Evolutionary conservation across 2,329 filamentous ascomycete genomes (phyloP), one percentile per base, ranked within the genome.

Genomic region (Diaporthe citri): DNA sequence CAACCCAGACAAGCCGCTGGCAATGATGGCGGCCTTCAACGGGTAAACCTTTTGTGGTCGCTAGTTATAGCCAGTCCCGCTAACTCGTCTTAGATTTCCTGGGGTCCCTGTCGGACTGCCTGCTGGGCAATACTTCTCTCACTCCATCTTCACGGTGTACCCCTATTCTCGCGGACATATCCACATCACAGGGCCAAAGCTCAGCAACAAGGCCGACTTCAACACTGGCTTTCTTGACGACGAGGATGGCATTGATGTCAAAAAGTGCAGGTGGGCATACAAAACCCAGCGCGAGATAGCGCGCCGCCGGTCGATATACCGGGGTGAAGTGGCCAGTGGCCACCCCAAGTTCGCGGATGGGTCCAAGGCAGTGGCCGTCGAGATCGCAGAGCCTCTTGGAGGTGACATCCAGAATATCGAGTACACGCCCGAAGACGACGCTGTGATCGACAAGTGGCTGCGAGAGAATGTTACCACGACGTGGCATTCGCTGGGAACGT

Each of bases 221-320:
- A 91, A 90, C 10, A 91, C 87, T 80, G 85, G 93, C 43, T 55
- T 55, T 31, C 25, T 55, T 9, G 86, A 82, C 6, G 88, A 92
- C 70, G 78, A 83, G 20, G 74, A 86, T 31, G 84, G 85, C 1
- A 81, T 90, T n/a, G 91, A 93, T 79, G 46, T 92, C 39, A 88
- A 88, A 79, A 90, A 87, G 78, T 87, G 90, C n/a, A 78, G 91
- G 13, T 93, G 90, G 90, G 87, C 84, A 0, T 93, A 93, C 84
- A 93, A 93, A 82, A 89, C 88, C 78, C 48, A 52, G 48, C 48
- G 48, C n/a, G 48, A 52, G 1, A 52, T 52, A 25, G 48, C 48
- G 12, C 48, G 48, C 48, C 48, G 48, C 25, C 48, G 85, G 87
- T n/a, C 89, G 92, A 84, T 86, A 75, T 92, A 88, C 81, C 78